Base-by-base conservation (phyloP, 768 basidiomycete genomes). In the Chlorophyllum brunneum region DNA sequence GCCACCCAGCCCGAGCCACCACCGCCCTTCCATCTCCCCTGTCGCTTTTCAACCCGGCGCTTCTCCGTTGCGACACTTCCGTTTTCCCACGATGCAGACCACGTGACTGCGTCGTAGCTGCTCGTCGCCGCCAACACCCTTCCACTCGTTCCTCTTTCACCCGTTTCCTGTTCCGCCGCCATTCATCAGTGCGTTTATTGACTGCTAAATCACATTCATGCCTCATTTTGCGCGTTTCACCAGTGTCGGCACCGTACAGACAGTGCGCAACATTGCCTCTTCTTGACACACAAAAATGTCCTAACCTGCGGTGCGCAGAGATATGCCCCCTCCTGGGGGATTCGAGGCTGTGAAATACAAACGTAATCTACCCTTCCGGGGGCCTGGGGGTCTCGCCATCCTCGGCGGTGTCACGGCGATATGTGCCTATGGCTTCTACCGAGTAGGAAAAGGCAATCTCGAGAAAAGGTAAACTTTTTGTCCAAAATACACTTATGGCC, bases 291-390 rank as follows among this genome's bases (percentile, higher is more conserved):
- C 23, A 18, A 20, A n/a, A 34, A 30, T 34, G 26, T 7, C 36
- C 42, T 50, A 34, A 58, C 55, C 11, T 10, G 43, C 26, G n/a
- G 33, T 59, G 51, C 55, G 54, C 70, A 97, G 95, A 71, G 95
- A 99, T 65, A 88, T 99, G 84, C 95, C 95, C 61, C 95, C 95
- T 36, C 60, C 83, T 39, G 94, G 93, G 56, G 95, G 95, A 2
- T 99, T 95, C 71, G 93, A 91, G 65, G 72, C 86, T 24, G 72
- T 99, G 72, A 86, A 86, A 70, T 99, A 98, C 81, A 95, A 93
- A 70, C 88, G 95, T 59, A 95, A 95, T 70, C 81, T 98, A 41
- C 94, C 95, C 40, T 75, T 92, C 65, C 82, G 88, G 54, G 92
- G 92, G 2, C 92, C 92, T 48, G 82, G 91, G 29, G 93, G 92